These are phyloP conservation scores for Artomyces pyxidatus DNA, from an alignment of 768 basidiomycete genomes.

Conservation along the genomic window DNA sequence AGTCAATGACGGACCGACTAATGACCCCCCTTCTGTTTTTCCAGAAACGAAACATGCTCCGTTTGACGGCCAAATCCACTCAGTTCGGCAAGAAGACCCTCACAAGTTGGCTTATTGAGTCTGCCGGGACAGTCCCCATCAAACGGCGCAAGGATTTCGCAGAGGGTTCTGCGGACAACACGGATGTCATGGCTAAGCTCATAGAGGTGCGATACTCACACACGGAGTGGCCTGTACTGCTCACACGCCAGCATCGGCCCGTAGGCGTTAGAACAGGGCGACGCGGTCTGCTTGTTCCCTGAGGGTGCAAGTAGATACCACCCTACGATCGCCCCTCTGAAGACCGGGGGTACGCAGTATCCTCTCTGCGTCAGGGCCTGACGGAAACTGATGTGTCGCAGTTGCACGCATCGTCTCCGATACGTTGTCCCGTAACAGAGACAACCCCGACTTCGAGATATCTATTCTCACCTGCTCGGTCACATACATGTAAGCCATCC, in stretches of 20 bases:
- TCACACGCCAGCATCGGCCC: conserved; percentile 11
- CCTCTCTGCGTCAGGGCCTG: background rate
- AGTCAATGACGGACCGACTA: conserved; percentile 3
- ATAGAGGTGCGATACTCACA: conserved; percentile 50
- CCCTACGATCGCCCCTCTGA: conserved; percentile 79
- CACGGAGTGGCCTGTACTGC: conserved; percentile 1
- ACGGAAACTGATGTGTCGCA: conserved; percentile 19
- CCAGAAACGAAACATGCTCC: conserved; percentile 73
- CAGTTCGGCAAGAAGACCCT: conserved; percentile 80
- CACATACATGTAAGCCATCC: conserved; percentile 61
- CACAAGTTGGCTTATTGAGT: conserved; percentile 86
- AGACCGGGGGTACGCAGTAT: conserved; percentile 64
- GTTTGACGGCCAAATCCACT: conserved; percentile 82
- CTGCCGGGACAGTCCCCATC: conserved; percentile 80
- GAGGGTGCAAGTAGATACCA: conserved; percentile 84
- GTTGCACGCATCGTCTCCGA: conserved; percentile 80
- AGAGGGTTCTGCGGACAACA: conserved; percentile 55
- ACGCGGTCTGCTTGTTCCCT: conserved; percentile 78
- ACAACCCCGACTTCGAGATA: conserved; percentile 64
- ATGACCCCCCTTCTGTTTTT: background rate
- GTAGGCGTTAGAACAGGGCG: conserved; percentile 68
- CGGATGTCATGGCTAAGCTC: conserved; percentile 57
- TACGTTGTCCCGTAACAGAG: conserved; percentile 58
- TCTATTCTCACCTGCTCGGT: conserved; percentile 71
- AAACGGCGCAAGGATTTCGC: conserved; percentile 64